A percentile compares a stretch with the other conserved stretches of the same genome.
phyloP scores from a whole-genome alignment of 495 filamentous ascomycete species.

The Penicillium salamii region DNA sequence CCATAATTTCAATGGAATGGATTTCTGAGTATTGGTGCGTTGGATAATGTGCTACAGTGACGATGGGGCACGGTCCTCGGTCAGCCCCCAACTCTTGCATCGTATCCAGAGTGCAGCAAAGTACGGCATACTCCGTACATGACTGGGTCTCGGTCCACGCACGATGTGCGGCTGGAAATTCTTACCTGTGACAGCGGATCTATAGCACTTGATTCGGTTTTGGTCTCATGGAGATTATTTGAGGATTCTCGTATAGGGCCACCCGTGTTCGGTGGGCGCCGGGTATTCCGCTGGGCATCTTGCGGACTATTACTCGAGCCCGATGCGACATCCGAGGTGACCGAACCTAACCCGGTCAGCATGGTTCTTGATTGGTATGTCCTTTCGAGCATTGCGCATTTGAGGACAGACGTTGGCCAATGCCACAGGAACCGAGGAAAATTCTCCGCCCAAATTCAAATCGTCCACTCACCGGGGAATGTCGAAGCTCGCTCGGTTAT shows the following conservation, averaged over 20 bases:
- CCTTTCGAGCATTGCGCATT: neutral
- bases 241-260: constrained; percentile 26
- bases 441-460: neutral
- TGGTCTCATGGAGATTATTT: constrained; percentile 30
- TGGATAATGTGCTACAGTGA: constrained; percentile 68
- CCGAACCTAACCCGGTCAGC: constrained; percentile 25
- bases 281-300: constrained; percentile 29
- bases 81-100: constrained; percentile 7
- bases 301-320: constrained; percentile 34
- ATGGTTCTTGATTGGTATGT: neutral
- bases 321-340: constrained; percentile 34
- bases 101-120: constrained; percentile 17
- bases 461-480: constrained; percentile 17
- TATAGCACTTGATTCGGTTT: constrained; percentile 43
- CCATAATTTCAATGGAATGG: constrained; percentile 64
- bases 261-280: constrained; percentile 14
- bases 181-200: constrained; percentile 58
- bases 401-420: too few species aligned
- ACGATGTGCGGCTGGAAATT: neutral
- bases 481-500: constrained; percentile 18
- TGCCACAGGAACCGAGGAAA: neutral
- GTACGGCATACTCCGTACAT: constrained; percentile 3
- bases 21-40: constrained; percentile 74
- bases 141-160: neutral
- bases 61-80: constrained; percentile 7